Evolutionary conservation across 129 eudicot genomes (phyloP).

Genomic region (Helianthus annuus): HanXRQr2.0-SUNRISE NC_035440.2:22901419-22901918

Average conservation of each 20-base stretch:
- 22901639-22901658: conserved; percentile 61
- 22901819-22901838: conserved; percentile 56
- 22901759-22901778: conserved; percentile 66
- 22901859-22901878: conserved; percentile 70
- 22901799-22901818: conserved; percentile 64
- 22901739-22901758: not conserved
- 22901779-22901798: conserved; percentile 77
- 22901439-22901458: conserved; percentile 14
- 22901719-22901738: no score
- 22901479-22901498: conserved; percentile 29
- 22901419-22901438: conserved; percentile 7
- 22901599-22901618: conserved; percentile 81
- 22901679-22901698: conserved; percentile 3
- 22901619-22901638: conserved; percentile 65
- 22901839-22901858: conserved; percentile 58
- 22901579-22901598: conserved; percentile 68
- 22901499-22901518: conserved; percentile 7
- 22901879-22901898: conserved; percentile 50
- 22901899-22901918: not conserved
- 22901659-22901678: conserved; percentile 53
- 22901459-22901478: conserved; percentile 40
- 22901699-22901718: not conserved
- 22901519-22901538: conserved; percentile 38
- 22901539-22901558: conserved; percentile 66
- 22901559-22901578: conserved; percentile 52